phyloP scores from a whole-genome alignment of 2,329 filamentous ascomycete species.

The Bisporella sp. region DNA sequence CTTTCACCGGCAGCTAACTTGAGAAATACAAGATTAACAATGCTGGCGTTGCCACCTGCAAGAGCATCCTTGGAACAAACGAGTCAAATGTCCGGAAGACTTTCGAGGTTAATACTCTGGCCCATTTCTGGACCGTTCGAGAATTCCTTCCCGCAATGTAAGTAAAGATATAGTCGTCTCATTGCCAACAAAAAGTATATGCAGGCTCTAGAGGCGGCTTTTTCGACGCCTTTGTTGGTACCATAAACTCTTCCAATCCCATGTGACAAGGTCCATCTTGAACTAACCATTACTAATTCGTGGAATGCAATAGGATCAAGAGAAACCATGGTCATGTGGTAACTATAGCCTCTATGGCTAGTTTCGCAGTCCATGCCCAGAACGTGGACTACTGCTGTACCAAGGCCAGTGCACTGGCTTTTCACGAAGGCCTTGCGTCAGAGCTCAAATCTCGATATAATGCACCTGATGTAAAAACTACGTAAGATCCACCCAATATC shows the following conservation, averaged over 20 bases:
- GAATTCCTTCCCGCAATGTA: slow-evolving; percentile 61
- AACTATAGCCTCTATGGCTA: slow-evolving; percentile 48
- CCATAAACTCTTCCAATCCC: too few relatives aligned
- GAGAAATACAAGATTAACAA: slow-evolving; percentile 47
- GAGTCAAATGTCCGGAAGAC: slow-evolving; percentile 53
- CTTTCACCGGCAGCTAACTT: too few relatives aligned
- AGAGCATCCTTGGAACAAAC: slow-evolving; percentile 49
- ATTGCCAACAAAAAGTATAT: too few relatives aligned
- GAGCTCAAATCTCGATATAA: slow-evolving; percentile 53
- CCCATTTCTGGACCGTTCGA: slow-evolving; percentile 56
- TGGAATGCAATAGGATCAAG: slow-evolving; percentile 27
- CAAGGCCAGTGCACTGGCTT: slow-evolving; percentile 58
- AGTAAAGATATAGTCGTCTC: too few relatives aligned
- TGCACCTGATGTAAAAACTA: slow-evolving; percentile 50
- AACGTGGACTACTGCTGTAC: slow-evolving; percentile 58
- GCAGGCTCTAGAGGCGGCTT: too few relatives aligned
- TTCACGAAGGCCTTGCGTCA: slow-evolving; percentile 58
- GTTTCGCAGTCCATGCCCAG: slow-evolving; percentile 14
- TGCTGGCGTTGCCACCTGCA: slow-evolving; percentile 54
- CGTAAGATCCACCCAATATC: slow-evolving; percentile 13
- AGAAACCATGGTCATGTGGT: slow-evolving; percentile 66
- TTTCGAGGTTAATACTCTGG: slow-evolving; percentile 63
- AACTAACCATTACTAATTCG: too few relatives aligned
- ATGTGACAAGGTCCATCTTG: too few relatives aligned
- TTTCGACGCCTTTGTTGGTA: too few relatives aligned